Base-by-base conservation (phyloP, 2,329 filamentous ascomycete genomes). In the Fusarium sp. region DNA sequence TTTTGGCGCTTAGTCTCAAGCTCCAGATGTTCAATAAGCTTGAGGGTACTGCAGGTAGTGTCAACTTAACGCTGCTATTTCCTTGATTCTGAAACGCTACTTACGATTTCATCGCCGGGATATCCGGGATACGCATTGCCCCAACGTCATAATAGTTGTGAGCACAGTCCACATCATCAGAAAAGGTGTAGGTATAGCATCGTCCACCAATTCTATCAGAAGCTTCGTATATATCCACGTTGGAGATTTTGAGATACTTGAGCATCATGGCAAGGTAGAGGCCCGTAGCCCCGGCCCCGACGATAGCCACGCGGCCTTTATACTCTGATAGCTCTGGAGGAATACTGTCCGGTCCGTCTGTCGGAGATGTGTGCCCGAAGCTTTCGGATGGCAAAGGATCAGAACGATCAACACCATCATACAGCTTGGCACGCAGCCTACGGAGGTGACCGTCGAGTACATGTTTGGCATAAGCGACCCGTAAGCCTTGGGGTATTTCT, bases 131-230 rank as follows among this genome's bases (percentile, higher is more conserved):
- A 3, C 67, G 66, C 66, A 70, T 70, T 0, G 62, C 66, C 1
- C 66, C 68, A 6, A 70, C 55, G 3, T 70, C 67, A 6, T 70
- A 70, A 14, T 69, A 70, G 14, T 69, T 63, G 5, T 69, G 62
- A 2, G 61, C 50, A 8, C 50, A 63, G 6, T 56, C 33, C 1
- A 36, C 26, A 7, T 64, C 55, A 2, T 67, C n/a, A 0, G 49
- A 34, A 31, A 70, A 69, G 0, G n/a, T 11, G 17, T 67, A 58
- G 0, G 68, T 70, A 1, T 51, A 70, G 0, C 42, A 48, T 1
- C 66, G 46, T 0, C 66, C 66, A 4, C 68, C 66, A 1, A 70
- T 49, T 7, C 66, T n/a, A 2, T 56, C 36, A 0, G 62, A 69
- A 2, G 67, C 67, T 14, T 70, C 66, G 5, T 66, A 46, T 1